phyloP scores from a whole-genome alignment of 176 grass and related monocot species.

The Oropetium thomaeum region DNA sequence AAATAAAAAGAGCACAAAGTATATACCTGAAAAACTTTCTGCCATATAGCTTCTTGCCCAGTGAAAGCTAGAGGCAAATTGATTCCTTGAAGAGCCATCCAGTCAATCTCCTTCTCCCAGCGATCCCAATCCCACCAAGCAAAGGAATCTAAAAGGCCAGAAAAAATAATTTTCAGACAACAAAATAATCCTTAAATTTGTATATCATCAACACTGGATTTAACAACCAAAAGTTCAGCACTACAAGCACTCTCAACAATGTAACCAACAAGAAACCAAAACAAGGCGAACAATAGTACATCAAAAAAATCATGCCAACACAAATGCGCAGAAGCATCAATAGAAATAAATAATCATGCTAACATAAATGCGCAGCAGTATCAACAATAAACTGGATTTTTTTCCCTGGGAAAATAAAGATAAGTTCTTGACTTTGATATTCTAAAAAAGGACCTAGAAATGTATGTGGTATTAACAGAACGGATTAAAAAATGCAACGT shows the following conservation, averaged over 20 bases:
- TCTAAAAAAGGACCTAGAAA: not conserved
- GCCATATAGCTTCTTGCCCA: conserved; percentile 75
- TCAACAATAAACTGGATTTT: not conserved
- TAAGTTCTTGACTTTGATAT: not conserved
- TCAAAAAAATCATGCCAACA: not conserved
- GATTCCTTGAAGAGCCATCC: conserved; percentile 85
- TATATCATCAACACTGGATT: not conserved
- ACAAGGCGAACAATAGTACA: not conserved
- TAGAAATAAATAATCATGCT: not conserved
- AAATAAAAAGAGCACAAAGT: not conserved
- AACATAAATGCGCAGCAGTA: not conserved
- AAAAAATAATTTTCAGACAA: conserved; percentile 17
- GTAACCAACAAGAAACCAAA: conserved; percentile 1
- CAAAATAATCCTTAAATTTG: not conserved
- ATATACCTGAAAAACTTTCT: conserved; percentile 67
- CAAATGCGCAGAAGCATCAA: not conserved
- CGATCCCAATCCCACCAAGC: conserved; percentile 78
- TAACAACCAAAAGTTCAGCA: conserved; percentile 20
- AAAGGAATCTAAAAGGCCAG: conserved; percentile 59
- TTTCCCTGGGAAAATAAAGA: not conserved
- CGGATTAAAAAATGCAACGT: not conserved
- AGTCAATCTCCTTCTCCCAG: conserved; percentile 86
- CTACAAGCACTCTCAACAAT: not conserved
- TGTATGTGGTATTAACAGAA: not conserved
- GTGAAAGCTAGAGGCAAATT: conserved; percentile 78